A percentile compares a stretch with the other conserved stretches of the same genome.
These are phyloP conservation scores for Silene coronaria DNA, from an alignment of 179 eudicot species.

Conservation along the genomic window DNA sequence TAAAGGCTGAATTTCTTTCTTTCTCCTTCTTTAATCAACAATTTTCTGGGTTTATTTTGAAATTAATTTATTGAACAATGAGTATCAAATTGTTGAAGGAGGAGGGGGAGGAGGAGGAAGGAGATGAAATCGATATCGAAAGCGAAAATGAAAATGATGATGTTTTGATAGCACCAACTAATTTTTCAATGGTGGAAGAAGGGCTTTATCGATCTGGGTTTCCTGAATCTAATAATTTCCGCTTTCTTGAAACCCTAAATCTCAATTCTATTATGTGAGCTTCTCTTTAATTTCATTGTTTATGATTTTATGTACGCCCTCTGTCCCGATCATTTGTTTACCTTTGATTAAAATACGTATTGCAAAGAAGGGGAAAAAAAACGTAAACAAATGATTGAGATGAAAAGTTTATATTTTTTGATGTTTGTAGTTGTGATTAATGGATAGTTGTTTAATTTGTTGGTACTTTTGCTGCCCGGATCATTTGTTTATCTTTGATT, in stretches of 20 bases:
- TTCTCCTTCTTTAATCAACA: not conserved
- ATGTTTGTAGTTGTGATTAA: no score
- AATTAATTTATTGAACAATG: conserved; percentile 18
- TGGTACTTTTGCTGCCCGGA: no score
- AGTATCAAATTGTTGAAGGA: conserved; percentile 20
- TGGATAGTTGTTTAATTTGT: not conserved
- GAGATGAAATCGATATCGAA: not conserved
- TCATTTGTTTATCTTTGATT: no score
- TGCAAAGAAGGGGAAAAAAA: no score
- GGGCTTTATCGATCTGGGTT: conserved; percentile 74
- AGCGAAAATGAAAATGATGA: conserved; percentile 23
- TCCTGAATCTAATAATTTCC: conserved; percentile 49
- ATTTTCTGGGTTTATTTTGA: not conserved
- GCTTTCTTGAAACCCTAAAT: conserved; percentile 52
- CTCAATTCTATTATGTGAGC: conserved; percentile 63
- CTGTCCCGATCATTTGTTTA: not conserved
- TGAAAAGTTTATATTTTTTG: no score
- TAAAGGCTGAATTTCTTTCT: conserved; percentile 6
- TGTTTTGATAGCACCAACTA: conserved; percentile 44
- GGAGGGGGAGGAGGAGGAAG: conserved; percentile 15
- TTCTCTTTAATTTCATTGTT: not conserved
- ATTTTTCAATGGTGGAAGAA: conserved; percentile 68
- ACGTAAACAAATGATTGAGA: no score
- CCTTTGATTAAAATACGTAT: no score
- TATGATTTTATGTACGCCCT: not conserved